Conservation (phyloP, 2,329 filamentous ascomycete genomes). For the Talaromyces rugulosus region DNA sequence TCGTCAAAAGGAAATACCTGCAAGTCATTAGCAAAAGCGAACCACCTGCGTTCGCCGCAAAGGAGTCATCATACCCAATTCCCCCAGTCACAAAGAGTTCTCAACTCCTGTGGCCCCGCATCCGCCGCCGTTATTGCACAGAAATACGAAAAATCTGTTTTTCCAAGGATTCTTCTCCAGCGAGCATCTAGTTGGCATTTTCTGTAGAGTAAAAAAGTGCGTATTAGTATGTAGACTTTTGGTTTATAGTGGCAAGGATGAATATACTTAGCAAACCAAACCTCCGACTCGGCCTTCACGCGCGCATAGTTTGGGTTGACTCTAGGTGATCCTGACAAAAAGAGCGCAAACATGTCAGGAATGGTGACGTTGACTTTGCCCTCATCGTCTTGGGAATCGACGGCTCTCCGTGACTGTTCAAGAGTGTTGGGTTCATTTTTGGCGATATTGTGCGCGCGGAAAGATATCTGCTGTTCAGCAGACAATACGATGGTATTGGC, state of each 20-base stretch:
- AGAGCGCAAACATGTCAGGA: slow-evolving; percentile 27
- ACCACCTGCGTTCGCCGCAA: no score
- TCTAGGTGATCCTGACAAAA: slow-evolving; percentile 20
- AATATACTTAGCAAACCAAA: slow-evolving; percentile 20
- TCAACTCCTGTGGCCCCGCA: slow-evolving; percentile 19
- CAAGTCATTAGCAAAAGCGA: not conserved
- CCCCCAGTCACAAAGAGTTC: slow-evolving; percentile 25
- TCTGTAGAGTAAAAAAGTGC: not conserved
- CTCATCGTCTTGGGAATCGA: not conserved
- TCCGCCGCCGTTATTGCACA: slow-evolving; percentile 21
- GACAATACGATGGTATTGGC: not conserved
- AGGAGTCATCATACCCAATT: slow-evolving; percentile 19
- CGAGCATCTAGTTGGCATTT: not conserved
- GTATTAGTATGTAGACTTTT: slow-evolving; percentile 12
- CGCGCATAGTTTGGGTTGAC: slow-evolving; percentile 22
- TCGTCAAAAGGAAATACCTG: slow-evolving; percentile 6
- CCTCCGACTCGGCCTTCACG: slow-evolving; percentile 21
- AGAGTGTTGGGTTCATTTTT: not conserved
- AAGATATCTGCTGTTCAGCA: not conserved
- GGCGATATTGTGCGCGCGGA: not conserved
- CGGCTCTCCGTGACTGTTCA: not conserved
- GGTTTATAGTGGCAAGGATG: not conserved
- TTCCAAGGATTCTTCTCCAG: slow-evolving; percentile 4
- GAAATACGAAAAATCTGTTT: slow-evolving; percentile 24
- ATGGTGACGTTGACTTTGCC: slow-evolving; percentile 13